Percentiles rank a stretch among this genome's conserved stretches.
phyloP scores from a whole-genome alignment of 371 early-diverging fungal species.

The Apophysomyces variabilis region DNA sequence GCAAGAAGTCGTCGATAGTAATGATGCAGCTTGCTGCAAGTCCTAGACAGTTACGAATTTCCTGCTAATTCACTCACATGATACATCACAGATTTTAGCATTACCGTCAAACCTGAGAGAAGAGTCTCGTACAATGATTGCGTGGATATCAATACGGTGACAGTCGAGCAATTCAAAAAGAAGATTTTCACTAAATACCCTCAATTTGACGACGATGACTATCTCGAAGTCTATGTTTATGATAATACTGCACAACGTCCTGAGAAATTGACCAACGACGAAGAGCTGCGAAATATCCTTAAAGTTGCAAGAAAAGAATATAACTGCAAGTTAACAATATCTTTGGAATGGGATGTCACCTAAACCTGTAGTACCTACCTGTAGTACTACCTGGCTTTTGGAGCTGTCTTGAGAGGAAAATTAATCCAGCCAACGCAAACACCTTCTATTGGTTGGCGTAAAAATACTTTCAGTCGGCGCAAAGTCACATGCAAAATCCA shows the following conservation, averaged over 20 bases:
- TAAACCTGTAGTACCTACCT: too few species aligned
- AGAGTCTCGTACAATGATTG: background rate
- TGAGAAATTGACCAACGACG: background rate
- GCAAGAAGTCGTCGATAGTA: background rate
- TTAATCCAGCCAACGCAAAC: too few species aligned
- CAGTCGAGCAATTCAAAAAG: too few species aligned
- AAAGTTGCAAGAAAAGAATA: background rate
- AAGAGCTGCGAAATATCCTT: background rate
- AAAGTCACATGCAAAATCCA: too few species aligned
- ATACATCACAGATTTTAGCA: background rate
- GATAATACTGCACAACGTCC: background rate
- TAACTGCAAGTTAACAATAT: background rate
- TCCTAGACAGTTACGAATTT: background rate
- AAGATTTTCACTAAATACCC: too few species aligned
- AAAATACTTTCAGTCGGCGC: too few species aligned
- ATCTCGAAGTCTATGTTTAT: background rate
- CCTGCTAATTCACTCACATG: background rate
- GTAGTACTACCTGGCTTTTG: too few species aligned
- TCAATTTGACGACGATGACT: slow-evolving; percentile 1
- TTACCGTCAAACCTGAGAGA: slow-evolving; percentile 2
- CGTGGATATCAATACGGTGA: too few species aligned
- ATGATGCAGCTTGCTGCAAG: background rate
- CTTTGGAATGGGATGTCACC: too few species aligned
- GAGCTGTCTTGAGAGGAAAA: too few species aligned
- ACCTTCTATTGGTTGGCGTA: too few species aligned